Base-by-base conservation (phyloP, 495 filamentous ascomycete species). In the Rostrohypoxylon terebratum region DNA sequence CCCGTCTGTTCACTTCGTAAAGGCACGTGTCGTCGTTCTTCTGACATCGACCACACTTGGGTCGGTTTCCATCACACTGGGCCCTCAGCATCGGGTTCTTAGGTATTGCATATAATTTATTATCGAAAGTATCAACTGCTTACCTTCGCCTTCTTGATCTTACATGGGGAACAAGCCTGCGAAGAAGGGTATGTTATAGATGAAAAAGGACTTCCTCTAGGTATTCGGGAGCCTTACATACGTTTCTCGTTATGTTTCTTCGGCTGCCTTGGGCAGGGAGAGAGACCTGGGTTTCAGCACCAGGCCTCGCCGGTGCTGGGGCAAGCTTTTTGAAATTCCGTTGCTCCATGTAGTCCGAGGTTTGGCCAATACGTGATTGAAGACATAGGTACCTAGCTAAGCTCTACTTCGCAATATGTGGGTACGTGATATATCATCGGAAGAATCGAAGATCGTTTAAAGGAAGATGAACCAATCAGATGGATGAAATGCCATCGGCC, bases 21-120 rank as follows among this genome's bases (percentile, higher is more conserved):
- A 68, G 18, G 20, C 70, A 73, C 31, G 60, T 45, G 13, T 73
- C 70, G 70, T 65, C 55, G 53, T 36, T 36, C 36, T 66, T 73
- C 28, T 65, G 65, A 9, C 70, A 73, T 66, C 70, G 65, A 21
- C 65, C 64, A 21, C 70, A 73, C 5, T 31, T 8, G 11, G 70
- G 70, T 51, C 70, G 70, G 23, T 44, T 65, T 21, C 70, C 70
- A n/a, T 73, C 70, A 69, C 70, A 73, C 70, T 73, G n/a, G 16
- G 38, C 34, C 14, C 51, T 69, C 36, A 65, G 64, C 36, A n/a
- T 48, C 54, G 25, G 60, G 13, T 28, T 38, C 34, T 42, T 18
- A 7, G 31, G 33, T 51, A 31, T 25, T 11, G 6, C 2, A 20
- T 25, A 11, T 2, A 28, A 14, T 42, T 42, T 14, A 42, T 14